Evolutionary conservation across 2,329 filamentous ascomycete species (phyloP).

Genomic region (Metarhizium guizhouense): DNA sequence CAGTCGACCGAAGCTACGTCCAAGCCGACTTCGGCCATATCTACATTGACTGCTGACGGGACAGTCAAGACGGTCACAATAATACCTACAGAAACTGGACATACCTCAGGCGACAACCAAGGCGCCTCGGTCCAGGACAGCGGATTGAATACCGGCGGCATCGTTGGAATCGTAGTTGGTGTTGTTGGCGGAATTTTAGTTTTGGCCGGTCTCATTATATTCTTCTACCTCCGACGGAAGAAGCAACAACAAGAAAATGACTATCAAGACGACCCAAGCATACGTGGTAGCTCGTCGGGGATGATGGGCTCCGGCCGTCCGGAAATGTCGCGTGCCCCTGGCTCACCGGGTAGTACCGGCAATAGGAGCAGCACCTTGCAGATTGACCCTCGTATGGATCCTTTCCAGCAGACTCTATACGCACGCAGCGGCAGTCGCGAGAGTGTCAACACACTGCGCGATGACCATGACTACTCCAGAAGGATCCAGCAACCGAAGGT

Average conservation of each 20-base stretch:
- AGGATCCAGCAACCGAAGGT: constrained; percentile 47
- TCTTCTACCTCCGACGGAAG: constrained; percentile 36
- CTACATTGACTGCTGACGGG: constrained; percentile 47
- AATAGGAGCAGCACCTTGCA: constrained; percentile 46
- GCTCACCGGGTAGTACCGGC: constrained; percentile 27
- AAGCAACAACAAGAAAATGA: constrained; percentile 33
- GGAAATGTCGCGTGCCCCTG: constrained; percentile 30
- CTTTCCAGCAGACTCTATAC: constrained; percentile 49
- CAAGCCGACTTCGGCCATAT: constrained; percentile 19
- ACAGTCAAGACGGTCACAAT: constrained; percentile 46
- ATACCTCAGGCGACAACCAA: constrained; percentile 9
- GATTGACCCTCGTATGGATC: constrained; percentile 55
- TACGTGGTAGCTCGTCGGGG: constrained; percentile 42
- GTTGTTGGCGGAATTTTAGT: constrained; percentile 35
- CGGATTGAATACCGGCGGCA: constrained; percentile 34
- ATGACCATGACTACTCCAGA: constrained; percentile 58
- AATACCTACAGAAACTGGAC: constrained; percentile 28
- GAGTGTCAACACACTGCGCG: constrained; percentile 53
- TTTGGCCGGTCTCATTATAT: constrained; percentile 26
- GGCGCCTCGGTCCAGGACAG: constrained; percentile 11
- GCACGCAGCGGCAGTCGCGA: constrained; percentile 50
- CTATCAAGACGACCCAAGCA: constrained; percentile 35
- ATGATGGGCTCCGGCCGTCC: constrained; percentile 34
- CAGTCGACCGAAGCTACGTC: neutral
- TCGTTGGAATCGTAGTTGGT: constrained; percentile 45